These are phyloP conservation scores for Dalechampia spathulata DNA, from an alignment of 441 rosid genomes.

Conservation along the genomic window DNA sequence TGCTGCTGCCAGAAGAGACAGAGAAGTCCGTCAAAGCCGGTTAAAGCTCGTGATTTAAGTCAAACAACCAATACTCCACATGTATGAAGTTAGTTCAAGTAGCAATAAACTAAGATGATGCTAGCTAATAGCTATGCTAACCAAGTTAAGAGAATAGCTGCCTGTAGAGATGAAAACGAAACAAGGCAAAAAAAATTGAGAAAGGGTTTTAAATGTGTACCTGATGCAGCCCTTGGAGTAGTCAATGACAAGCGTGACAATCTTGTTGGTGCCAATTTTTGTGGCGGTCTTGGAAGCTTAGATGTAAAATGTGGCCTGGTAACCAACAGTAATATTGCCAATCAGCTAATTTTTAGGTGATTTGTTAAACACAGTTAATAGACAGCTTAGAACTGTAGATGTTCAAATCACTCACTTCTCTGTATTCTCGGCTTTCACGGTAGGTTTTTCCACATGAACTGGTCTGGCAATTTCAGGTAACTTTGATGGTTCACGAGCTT, in stretches of 20 bases:
- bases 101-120: neutral
- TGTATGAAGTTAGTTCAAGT: neutral
- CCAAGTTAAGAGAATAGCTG: too few relatives aligned
- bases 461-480: conserved; percentile 18
- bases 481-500: conserved; percentile 34
- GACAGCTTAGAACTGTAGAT: too few relatives aligned
- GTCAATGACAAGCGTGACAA: conserved; percentile 44
- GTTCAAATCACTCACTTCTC: conserved; percentile 55
- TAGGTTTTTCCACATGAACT: conserved; percentile 9
- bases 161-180: too few relatives aligned
- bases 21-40: neutral
- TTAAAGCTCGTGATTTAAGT: neutral
- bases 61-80: too few relatives aligned
- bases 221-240: conserved; percentile 42
- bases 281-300: conserved; percentile 56
- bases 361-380: neutral
- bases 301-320: conserved; percentile 38
- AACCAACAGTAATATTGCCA: conserved; percentile 4
- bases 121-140: too few relatives aligned
- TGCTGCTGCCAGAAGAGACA: conserved; percentile 30
- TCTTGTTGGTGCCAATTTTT: conserved; percentile 38
- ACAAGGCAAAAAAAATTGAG: neutral
- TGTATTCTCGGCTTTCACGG: conserved; percentile 29
- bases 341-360: neutral
- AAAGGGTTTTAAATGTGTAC: conserved; percentile 30